Conservation (phyloP, 73 alveolate species). For the Stentor coeruleus region DNA sequence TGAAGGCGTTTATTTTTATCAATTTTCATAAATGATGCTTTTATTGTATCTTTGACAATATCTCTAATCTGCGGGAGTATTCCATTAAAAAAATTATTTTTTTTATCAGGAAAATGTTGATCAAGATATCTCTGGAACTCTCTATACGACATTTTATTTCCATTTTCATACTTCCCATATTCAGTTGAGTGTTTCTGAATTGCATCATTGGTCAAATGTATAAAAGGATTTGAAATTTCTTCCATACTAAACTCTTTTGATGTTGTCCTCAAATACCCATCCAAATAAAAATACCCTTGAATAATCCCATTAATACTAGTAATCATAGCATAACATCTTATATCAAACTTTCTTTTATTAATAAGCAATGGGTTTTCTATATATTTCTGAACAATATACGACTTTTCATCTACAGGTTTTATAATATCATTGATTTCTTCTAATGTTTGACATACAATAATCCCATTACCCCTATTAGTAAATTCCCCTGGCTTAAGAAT, state of each 20-base stretch:
- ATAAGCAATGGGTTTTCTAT: conserved; percentile 59
- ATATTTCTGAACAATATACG: conserved; percentile 56
- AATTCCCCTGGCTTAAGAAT: not conserved
- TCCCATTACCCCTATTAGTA: conserved; percentile 28
- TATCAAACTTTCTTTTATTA: conserved; percentile 64
- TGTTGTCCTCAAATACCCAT: conserved; percentile 67
- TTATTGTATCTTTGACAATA: conserved; percentile 50
- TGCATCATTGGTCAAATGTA: conserved; percentile 72
- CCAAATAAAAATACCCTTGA: conserved; percentile 61
- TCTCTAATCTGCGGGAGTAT: conserved; percentile 53
- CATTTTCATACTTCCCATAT: conserved; percentile 60
- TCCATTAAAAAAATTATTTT: conserved; percentile 41
- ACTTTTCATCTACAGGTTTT: conserved; percentile 36
- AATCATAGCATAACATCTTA: conserved; percentile 52
- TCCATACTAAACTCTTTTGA: conserved; percentile 56
- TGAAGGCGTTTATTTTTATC: conserved; percentile 26
- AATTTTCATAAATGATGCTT: conserved; percentile 46
- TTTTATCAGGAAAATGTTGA: conserved; percentile 30
- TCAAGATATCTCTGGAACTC: conserved; percentile 59
- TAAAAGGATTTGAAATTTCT: conserved; percentile 42
- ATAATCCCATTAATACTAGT: conserved; percentile 55
- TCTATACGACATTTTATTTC: conserved; percentile 50
- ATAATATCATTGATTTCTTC: conserved; percentile 48
- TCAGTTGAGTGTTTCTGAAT: conserved; percentile 49
- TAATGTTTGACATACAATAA: conserved; percentile 44